phyloP scores from a whole-genome alignment of 2,329 filamentous ascomycete species.

The Chaetomium sp. region DNA sequence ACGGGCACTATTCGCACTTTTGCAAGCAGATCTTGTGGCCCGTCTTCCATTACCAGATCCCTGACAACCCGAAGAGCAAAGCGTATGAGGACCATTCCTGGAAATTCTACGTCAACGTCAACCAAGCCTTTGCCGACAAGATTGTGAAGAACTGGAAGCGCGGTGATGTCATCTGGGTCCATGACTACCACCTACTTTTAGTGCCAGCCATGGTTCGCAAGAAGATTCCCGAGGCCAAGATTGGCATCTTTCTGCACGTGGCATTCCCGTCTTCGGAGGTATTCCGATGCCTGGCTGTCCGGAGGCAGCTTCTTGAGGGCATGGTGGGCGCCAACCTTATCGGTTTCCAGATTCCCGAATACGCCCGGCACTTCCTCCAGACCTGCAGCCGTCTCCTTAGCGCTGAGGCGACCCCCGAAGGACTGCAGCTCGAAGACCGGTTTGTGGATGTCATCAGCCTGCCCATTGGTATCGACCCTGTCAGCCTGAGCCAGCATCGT shows the following conservation, averaged over 20 bases:
- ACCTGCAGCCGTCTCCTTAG: constrained; percentile 86
- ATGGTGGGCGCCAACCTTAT: constrained; percentile 90
- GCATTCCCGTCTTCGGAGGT: constrained; percentile 96
- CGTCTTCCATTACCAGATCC: constrained; percentile 96
- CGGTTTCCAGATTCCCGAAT: constrained; percentile 90
- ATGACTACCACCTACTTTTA: constrained; percentile 89
- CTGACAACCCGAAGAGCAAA: constrained; percentile 96
- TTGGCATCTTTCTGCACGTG: constrained; percentile 92
- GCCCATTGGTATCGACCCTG: constrained; percentile 86
- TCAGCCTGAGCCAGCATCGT: constrained; percentile 64
- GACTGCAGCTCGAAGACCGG: constrained; percentile 83
- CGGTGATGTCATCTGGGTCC: constrained; percentile 88
- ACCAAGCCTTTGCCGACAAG: constrained; percentile 86
- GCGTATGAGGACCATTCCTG: constrained; percentile 96
- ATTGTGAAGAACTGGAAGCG: constrained; percentile 90
- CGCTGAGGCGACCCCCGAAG: constrained; percentile 84
- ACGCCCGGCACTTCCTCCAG: constrained; percentile 88
- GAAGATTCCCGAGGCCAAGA: constrained; percentile 85
- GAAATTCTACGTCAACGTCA: constrained; percentile 88
- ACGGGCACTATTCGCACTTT: constrained; percentile 91
- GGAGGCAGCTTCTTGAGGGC: constrained; percentile 81
- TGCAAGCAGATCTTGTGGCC: constrained; percentile 98
- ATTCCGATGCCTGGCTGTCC: constrained; percentile 82
- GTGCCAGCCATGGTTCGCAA: constrained; percentile 86
- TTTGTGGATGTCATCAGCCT: constrained; percentile 84